Evolutionary conservation across 1,284 basidiomycete species (phyloP).

Genomic region (Grifola frondosa): DNA sequence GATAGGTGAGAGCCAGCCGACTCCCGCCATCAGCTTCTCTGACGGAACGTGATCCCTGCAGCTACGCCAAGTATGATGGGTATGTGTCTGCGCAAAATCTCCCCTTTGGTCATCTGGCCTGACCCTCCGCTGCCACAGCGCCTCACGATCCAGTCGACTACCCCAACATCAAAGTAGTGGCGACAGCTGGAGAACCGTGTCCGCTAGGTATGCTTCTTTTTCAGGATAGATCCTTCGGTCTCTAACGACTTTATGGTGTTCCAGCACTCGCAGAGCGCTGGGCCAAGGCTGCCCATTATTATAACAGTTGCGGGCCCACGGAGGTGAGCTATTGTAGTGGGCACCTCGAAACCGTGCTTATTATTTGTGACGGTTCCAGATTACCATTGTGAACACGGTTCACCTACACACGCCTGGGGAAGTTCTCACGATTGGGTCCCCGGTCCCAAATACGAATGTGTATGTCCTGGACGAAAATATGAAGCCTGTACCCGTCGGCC

Average conservation of each 20-base stretch:
- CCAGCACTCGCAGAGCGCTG: slow-evolving; percentile 56
- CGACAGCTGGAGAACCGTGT: slow-evolving; percentile 62
- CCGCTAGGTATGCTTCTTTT: slow-evolving; percentile 43
- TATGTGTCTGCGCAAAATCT: slow-evolving; percentile 9
- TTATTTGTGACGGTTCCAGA: slow-evolving; percentile 31
- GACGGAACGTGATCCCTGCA: slow-evolving; percentile 13
- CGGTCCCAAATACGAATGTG: slow-evolving; percentile 59
- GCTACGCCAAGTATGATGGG: slow-evolving; percentile 44
- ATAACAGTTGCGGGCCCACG: slow-evolving; percentile 50
- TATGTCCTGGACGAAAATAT: slow-evolving; percentile 55
- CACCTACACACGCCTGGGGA: slow-evolving; percentile 45
- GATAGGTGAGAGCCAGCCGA: slow-evolving; percentile 39
- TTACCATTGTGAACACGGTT: slow-evolving; percentile 61
- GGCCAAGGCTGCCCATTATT: slow-evolving; percentile 42
- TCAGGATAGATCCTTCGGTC: not conserved
- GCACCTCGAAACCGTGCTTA: not conserved
- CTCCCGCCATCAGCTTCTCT: slow-evolving; percentile 26
- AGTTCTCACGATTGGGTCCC: slow-evolving; percentile 50
- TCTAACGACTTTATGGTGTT: slow-evolving; percentile 7
- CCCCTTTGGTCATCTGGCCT: not conserved
- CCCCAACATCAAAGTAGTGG: slow-evolving; percentile 55
- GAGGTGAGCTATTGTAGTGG: slow-evolving; percentile 34
- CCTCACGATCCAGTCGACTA: slow-evolving; percentile 55
- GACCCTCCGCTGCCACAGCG: slow-evolving; percentile 20
- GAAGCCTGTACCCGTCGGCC: slow-evolving; percentile 50